Percentiles rank a stretch among this genome's conserved stretches.
Conservation (phyloP, 176 grass and related monocot species). For the Triticum urartu region DNA sequence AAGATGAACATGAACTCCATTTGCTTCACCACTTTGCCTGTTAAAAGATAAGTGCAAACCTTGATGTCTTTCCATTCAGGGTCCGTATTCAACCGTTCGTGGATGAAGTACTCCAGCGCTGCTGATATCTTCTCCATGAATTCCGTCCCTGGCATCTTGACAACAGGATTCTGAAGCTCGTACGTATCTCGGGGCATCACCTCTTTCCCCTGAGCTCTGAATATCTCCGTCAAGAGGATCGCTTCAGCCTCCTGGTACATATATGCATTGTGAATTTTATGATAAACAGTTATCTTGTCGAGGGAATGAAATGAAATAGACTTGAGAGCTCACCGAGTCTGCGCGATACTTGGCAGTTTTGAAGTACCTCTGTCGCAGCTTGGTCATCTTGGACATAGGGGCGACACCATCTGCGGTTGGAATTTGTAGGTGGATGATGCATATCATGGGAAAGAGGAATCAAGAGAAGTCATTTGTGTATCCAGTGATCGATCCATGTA, state of each 20-base stretch:
- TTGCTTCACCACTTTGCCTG: too few species aligned
- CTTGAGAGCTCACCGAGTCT: too few species aligned
- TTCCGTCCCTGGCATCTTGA: neutral
- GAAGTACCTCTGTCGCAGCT: neutral
- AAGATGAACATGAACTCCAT: neutral
- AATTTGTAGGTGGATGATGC: too few species aligned
- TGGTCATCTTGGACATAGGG: neutral
- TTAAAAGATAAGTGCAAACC: neutral
- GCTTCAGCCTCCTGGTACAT: neutral
- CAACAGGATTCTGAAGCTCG: neutral
- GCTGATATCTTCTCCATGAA: neutral
- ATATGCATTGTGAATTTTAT: neutral
- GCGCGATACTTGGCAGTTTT: too few species aligned
- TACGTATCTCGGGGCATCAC: neutral
- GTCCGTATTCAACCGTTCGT: neutral
- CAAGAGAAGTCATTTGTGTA: neutral
- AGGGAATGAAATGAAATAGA: too few species aligned
- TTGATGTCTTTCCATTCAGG: neutral
- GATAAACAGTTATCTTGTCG: neutral
- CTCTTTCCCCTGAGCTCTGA: conserved; percentile 7
- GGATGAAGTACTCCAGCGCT: neutral
- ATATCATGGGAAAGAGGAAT: too few species aligned
- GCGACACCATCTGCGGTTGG: neutral
- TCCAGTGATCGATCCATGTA: neutral
- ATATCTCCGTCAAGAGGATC: neutral